Percentiles rank a stretch among this genome's conserved stretches.
Conservation (phyloP, 2,329 filamentous ascomycete species). For the Phaeosphaeria sp. region DNA sequence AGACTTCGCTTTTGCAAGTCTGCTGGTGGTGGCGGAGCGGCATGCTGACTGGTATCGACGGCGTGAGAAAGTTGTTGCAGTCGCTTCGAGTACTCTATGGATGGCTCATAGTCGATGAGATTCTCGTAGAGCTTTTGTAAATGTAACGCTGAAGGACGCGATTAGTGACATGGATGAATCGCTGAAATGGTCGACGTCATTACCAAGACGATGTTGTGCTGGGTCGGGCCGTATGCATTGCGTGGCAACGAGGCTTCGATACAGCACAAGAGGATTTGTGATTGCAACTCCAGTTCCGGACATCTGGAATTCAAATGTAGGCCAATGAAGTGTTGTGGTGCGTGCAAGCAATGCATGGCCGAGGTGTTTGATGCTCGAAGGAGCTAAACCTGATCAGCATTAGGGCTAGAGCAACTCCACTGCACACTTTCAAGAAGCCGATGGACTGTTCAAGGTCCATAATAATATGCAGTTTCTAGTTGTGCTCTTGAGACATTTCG, state of each 20-base stretch:
- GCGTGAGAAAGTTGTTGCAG: constrained; percentile 66
- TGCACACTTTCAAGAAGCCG: neutral
- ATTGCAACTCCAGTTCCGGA: constrained; percentile 52
- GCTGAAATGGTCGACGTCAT: constrained; percentile 44
- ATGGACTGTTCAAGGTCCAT: neutral
- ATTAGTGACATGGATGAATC: constrained; percentile 18
- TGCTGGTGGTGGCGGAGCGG: constrained; percentile 41
- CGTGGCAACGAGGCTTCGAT: constrained; percentile 73
- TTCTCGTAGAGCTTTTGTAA: constrained; percentile 77
- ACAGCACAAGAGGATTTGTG: constrained; percentile 77
- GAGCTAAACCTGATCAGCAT: constrained; percentile 32
- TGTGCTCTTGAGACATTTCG: too few relatives aligned
- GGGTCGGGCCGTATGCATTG: constrained; percentile 72
- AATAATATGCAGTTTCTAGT: too few relatives aligned
- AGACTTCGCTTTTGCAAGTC: constrained; percentile 25
- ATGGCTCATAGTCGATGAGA: constrained; percentile 79
- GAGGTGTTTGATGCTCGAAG: constrained; percentile 28
- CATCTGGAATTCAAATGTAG: constrained; percentile 42
- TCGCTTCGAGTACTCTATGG: constrained; percentile 70
- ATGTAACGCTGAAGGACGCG: constrained; percentile 66
- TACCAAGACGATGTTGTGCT: constrained; percentile 70
- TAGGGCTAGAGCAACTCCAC: constrained; percentile 11
- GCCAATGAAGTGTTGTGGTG: constrained; percentile 4
- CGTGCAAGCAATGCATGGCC: constrained; percentile 12
- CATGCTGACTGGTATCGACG: constrained; percentile 40